Percentiles rank a stretch among this genome's conserved stretches.
phyloP scores from a whole-genome alignment of 345 rosid species.

The Camelina hispida region DNA sequence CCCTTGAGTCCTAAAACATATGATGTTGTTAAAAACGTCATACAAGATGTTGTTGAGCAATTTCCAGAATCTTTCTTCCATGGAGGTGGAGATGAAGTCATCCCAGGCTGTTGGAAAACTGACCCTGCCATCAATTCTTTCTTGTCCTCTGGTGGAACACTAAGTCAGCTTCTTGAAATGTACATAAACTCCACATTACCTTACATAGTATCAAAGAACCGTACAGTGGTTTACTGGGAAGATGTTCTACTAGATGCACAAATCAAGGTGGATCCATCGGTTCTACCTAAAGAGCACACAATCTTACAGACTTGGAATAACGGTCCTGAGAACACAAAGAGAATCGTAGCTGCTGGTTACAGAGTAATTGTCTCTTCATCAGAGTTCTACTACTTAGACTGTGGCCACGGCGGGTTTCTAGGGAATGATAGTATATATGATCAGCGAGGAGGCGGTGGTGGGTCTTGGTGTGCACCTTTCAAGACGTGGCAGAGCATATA shows the following conservation, averaged over 20 bases:
- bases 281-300: conserved; percentile 61
- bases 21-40: conserved; percentile 65
- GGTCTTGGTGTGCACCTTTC: conserved; percentile 88
- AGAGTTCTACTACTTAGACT: conserved; percentile 83
- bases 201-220: conserved; percentile 69
- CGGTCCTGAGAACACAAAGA: conserved; percentile 71
- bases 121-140: conserved; percentile 64
- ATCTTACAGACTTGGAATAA: conserved; percentile 90
- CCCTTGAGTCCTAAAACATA: conserved; percentile 77
- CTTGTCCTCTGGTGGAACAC: conserved; percentile 64
- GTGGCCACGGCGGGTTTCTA: conserved; percentile 74
- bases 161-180: conserved; percentile 67
- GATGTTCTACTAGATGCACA: conserved; percentile 62
- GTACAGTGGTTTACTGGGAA: conserved; percentile 86
- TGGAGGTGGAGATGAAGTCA: conserved; percentile 75
- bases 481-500: conserved; percentile 93
- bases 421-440: conserved; percentile 81
- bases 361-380: conserved; percentile 81
- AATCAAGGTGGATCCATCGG: conserved; percentile 56
- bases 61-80: conserved; percentile 84
- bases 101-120: conserved; percentile 85
- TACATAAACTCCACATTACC: conserved; percentile 65
- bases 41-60: conserved; percentile 49
- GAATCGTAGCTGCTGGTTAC: conserved; percentile 70
- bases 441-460: conserved; percentile 49